These are phyloP conservation scores for Tanacetum coccineum DNA, from an alignment of 129 eudicot genomes.

Conservation along the genomic window DNA sequence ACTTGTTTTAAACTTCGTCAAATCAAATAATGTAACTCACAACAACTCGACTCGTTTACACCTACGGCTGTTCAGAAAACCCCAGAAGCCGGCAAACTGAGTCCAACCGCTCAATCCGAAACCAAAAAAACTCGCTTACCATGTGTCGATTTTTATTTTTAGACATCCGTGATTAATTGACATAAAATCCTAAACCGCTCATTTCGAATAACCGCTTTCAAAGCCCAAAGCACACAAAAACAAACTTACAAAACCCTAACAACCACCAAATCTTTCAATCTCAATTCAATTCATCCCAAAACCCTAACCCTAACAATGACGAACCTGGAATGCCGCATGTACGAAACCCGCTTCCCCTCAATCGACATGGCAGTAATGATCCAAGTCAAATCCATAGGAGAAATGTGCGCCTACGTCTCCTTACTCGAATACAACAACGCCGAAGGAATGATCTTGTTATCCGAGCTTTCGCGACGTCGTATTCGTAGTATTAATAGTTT, in stretches of 20 bases:
- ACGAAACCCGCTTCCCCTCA: slow-evolving; percentile 78
- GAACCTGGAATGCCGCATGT: slow-evolving; percentile 91
- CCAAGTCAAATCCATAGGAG: slow-evolving; percentile 87
- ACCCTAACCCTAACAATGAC: slow-evolving; percentile 39
- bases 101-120: no score
- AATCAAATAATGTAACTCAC: no score
- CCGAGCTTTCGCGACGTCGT: slow-evolving; percentile 94
- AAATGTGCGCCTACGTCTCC: slow-evolving; percentile 89
- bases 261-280: no score
- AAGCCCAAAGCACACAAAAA: background rate
- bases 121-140: no score
- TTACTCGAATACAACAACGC: slow-evolving; percentile 91
- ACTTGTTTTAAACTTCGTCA: no score
- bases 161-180: no score
- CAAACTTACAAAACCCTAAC: background rate
- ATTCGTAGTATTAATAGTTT: slow-evolving; percentile 86
- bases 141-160: no score
- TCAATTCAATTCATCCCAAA: background rate
- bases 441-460: slow-evolving; percentile 83
- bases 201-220: no score
- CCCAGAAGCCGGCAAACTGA: no score
- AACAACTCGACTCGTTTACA: no score
- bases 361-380: slow-evolving; percentile 93
- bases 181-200: no score
- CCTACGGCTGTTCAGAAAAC: no score